Percentiles rank a stretch among this genome's conserved stretches.
Conservation (phyloP, 2,329 filamentous ascomycete species). For the Lachnellula hyalina region DNA sequence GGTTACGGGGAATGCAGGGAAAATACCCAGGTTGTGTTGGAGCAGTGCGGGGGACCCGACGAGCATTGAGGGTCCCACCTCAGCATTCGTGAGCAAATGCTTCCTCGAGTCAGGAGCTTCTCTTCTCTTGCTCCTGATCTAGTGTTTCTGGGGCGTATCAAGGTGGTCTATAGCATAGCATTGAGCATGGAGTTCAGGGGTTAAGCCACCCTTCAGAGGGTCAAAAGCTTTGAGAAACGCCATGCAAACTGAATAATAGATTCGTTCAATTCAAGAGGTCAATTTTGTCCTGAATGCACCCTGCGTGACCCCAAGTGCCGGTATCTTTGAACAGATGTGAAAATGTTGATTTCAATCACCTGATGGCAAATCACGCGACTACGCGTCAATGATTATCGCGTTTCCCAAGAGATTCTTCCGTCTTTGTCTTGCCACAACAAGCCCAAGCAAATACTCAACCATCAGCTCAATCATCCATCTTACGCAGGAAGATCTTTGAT, state of each 20-base stretch:
- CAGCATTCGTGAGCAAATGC: not conserved
- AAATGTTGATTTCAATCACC: too few relatives aligned
- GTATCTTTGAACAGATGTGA: too few relatives aligned
- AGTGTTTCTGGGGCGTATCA: not conserved
- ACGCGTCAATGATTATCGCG: not conserved
- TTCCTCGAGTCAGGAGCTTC: not conserved
- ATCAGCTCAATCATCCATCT: not conserved
- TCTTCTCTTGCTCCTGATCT: not conserved
- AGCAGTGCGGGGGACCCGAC: not conserved
- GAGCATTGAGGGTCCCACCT: not conserved
- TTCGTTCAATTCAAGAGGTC: too few relatives aligned
- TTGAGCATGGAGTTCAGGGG: slow-evolving; percentile 1
- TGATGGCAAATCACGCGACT: not conserved
- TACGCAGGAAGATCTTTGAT: not conserved
- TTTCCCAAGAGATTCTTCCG: not conserved
- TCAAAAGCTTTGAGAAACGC: not conserved
- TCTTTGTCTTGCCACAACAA: not conserved
- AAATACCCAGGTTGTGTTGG: not conserved
- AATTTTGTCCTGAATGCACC: too few relatives aligned
- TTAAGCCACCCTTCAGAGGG: not conserved
- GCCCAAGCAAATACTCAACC: not conserved
- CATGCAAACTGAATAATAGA: too few relatives aligned
- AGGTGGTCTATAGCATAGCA: not conserved
- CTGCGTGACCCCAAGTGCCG: too few relatives aligned
- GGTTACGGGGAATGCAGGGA: not conserved